phyloP scores from a whole-genome alignment of 108 stramenopile species.

The Epithemia pelagica region DNA sequence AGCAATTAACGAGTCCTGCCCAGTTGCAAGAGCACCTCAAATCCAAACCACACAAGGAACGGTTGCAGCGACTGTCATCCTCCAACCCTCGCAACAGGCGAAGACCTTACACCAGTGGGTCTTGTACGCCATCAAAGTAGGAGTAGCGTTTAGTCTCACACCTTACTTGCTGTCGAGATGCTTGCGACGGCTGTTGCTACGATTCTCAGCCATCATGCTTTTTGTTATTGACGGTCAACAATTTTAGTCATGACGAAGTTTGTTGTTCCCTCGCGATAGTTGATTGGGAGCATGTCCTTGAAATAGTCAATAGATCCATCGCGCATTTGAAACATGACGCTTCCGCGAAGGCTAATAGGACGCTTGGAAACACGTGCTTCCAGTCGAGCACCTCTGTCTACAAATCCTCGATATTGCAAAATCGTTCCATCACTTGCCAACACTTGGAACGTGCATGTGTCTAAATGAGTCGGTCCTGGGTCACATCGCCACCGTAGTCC shows the following conservation, averaged over 20 bases:
- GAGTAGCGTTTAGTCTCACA: too few species aligned
- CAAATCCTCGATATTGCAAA: slow-evolving; percentile 79
- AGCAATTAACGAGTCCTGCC: slow-evolving; percentile 82
- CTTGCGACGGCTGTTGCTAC: too few species aligned
- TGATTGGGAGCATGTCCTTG: slow-evolving; percentile 78
- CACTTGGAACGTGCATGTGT: slow-evolving; percentile 86
- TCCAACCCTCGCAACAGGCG: too few species aligned
- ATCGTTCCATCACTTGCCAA: slow-evolving; percentile 64
- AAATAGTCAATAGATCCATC: slow-evolving; percentile 56
- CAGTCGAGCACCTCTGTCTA: slow-evolving; percentile 79
- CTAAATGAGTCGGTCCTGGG: slow-evolving; percentile 86
- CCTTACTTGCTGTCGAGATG: too few species aligned
- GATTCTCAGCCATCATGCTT: too few species aligned
- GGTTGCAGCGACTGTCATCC: slow-evolving; percentile 22
- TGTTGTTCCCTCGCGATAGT: slow-evolving; percentile 68
- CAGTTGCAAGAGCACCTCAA: slow-evolving; percentile 83
- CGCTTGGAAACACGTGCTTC: slow-evolving; percentile 77
- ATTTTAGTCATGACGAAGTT: slow-evolving; percentile 76
- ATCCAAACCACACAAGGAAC: slow-evolving; percentile 69
- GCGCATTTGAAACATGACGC: slow-evolving; percentile 77
- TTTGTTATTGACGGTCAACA: neutral
- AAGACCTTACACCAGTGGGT: too few species aligned
- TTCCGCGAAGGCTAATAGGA: slow-evolving; percentile 61
- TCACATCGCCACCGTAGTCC: slow-evolving; percentile 82
- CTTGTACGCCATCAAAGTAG: too few species aligned